phyloP scores from a whole-genome alignment of 2,329 filamentous ascomycete genomes.

The Apiospora aurea region DNA sequence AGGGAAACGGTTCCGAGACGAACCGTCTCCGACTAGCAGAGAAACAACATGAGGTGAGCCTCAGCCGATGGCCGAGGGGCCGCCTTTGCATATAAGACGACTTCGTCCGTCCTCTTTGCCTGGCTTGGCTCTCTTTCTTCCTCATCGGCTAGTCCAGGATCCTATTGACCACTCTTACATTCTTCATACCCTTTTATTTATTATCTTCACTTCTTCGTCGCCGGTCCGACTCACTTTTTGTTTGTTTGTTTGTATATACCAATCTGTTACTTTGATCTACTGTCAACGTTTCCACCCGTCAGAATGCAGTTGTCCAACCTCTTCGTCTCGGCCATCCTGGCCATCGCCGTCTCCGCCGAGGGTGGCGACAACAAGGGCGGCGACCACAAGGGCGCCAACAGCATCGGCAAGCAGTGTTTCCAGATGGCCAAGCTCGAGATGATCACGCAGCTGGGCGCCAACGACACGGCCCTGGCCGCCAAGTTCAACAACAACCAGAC shows the following conservation, averaged over 20 bases:
- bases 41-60: slow-evolving; percentile 8
- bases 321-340: slow-evolving; percentile 29
- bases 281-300: no score
- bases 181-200: background rate
- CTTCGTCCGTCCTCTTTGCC: background rate
- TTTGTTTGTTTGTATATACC: slow-evolving; percentile 16
- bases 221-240: slow-evolving; percentile 28
- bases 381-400: slow-evolving; percentile 33
- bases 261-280: background rate
- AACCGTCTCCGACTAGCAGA: background rate
- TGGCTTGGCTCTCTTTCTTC: background rate
- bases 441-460: slow-evolving; percentile 43
- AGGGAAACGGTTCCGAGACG: background rate
- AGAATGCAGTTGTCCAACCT: slow-evolving; percentile 32
- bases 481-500: slow-evolving; percentile 46
- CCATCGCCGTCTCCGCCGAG: slow-evolving; percentile 33
- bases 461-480: slow-evolving; percentile 44
- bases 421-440: slow-evolving; percentile 44
- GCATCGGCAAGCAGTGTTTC: slow-evolving; percentile 35
- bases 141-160: slow-evolving; percentile 18
- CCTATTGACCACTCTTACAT: background rate
- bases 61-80: background rate
- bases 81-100: slow-evolving; percentile 2
- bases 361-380: background rate
- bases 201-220: slow-evolving; percentile 28